Conservation (phyloP, 768 basidiomycete genomes). For the Calocybe cyanea region DNA sequence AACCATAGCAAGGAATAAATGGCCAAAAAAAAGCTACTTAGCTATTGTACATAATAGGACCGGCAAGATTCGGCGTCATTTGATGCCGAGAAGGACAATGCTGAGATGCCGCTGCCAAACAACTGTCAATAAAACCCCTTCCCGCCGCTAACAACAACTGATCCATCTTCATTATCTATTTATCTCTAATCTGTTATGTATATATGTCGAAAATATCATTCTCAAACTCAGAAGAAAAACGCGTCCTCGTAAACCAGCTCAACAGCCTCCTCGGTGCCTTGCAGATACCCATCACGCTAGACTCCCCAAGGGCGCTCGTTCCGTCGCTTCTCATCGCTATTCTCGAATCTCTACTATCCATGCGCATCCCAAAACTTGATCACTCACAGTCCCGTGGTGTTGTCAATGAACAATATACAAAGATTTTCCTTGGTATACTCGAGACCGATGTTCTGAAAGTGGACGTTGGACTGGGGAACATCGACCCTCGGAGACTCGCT, state of each 20-base stretch:
- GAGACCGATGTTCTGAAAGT: slow-evolving; percentile 58
- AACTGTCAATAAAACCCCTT: too few relatives aligned
- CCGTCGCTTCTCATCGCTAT: slow-evolving; percentile 70
- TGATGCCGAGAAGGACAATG: too few relatives aligned
- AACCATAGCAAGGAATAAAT: too few relatives aligned
- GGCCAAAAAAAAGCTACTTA: too few relatives aligned
- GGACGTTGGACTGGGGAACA: slow-evolving; percentile 59
- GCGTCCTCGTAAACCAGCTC: slow-evolving; percentile 13
- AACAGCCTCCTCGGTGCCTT: slow-evolving; percentile 15
- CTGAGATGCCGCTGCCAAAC: too few relatives aligned
- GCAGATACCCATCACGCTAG: slow-evolving; percentile 24
- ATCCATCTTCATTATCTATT: too few relatives aligned
- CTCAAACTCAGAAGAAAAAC: neutral
- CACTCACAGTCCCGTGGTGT: slow-evolving; percentile 20
- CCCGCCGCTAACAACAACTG: too few relatives aligned
- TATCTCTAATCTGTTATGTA: slow-evolving; percentile 17
- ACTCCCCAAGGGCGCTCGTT: slow-evolving; percentile 59
- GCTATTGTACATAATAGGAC: too few relatives aligned
- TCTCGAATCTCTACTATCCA: slow-evolving; percentile 56
- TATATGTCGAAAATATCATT: slow-evolving; percentile 12
- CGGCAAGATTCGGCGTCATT: too few relatives aligned
- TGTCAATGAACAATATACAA: slow-evolving; percentile 59
- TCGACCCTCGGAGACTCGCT: slow-evolving; percentile 66
- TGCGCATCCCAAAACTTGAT: slow-evolving; percentile 40
- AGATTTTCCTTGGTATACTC: slow-evolving; percentile 71